Evolutionary conservation across 139 green algal species (phyloP), one percentile per base, ranked within the genome.

Genomic region (Trebouxia sp.): DNA sequence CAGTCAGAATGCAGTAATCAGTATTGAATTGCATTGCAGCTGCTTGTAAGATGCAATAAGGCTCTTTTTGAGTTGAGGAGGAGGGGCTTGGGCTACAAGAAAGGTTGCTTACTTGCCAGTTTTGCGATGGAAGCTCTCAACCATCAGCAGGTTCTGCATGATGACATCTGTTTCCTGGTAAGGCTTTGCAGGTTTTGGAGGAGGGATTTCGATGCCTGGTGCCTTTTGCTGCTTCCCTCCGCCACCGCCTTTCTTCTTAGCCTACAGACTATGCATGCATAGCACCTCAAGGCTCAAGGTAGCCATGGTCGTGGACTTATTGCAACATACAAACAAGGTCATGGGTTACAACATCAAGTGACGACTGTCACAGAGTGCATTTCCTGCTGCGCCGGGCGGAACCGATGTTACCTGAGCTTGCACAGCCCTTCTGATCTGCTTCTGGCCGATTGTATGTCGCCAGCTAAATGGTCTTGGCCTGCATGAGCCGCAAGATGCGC

Each of bases 81-180:
- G n/a, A n/a, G n/a, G n/a, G n/a, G n/a, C n/a, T n/a, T n/a, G n/a
- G n/a, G n/a, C n/a, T n/a, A n/a, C n/a, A n/a, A n/a, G n/a, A n/a
- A n/a, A n/a, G n/a, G n/a, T n/a, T 17, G 58, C 72, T 35, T 42
- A 88, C 84, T 76, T 84, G 48, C 84, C 84, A 11, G 82, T 76
- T 22, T 84, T 86, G 17, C 81, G 50, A 30, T 67, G 48, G 65
- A 80, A 83, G 69, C 65, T 84, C 53, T 88, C 81, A 28, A 86
- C 50, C 42, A 88, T 69, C 65, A 88, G 43, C n/a, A 88, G 43
- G 32, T 88, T 88, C 9, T 86, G 76, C 77, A 86, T 84, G 77
- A 88, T 78, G 10, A 88, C 84, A 12, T 77, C 65, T 65, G 81
- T 78, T 10, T 81, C 39, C 66, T 65, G 32, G 20, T 50, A 85